Conservation (phyloP, 768 basidiomycete genomes). For the Pisolithus albus region DNA sequence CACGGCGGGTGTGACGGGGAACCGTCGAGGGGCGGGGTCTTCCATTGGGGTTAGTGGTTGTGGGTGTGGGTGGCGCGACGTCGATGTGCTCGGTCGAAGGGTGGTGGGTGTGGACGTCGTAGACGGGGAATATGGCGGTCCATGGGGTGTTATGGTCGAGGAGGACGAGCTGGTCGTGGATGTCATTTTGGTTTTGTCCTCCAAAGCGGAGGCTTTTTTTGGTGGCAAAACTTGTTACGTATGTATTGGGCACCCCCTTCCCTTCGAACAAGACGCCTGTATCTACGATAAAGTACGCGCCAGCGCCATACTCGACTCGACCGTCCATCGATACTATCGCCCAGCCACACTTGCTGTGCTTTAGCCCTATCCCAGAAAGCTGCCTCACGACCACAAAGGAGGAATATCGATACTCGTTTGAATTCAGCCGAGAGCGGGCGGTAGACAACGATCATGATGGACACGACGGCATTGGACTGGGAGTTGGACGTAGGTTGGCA, state of each 20-base stretch:
- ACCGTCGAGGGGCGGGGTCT: slow-evolving; percentile 47
- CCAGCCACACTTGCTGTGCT: too few relatives aligned
- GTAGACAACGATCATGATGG: not conserved
- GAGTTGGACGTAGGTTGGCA: slow-evolving; percentile 16
- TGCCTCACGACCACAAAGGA: too few relatives aligned
- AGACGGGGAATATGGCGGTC: slow-evolving; percentile 20
- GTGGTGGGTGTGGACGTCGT: slow-evolving; percentile 36
- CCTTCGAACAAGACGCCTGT: not conserved
- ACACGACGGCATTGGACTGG: slow-evolving; percentile 22
- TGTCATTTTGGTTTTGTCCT: slow-evolving; percentile 7
- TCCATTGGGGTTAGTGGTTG: slow-evolving; percentile 31
- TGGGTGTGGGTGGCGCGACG: slow-evolving; percentile 20
- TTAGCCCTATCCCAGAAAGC: too few relatives aligned
- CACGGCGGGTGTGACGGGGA: slow-evolving; percentile 79
- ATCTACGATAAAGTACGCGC: not conserved
- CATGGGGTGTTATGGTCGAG: slow-evolving; percentile 41
- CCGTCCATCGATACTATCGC: not conserved
- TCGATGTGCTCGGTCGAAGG: slow-evolving; percentile 39
- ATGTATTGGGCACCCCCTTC: too few relatives aligned
- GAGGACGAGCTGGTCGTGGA: slow-evolving; percentile 43
- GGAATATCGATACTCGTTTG: too few relatives aligned
- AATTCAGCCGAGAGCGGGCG: not conserved
- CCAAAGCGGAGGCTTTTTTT: not conserved
- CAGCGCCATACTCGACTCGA: not conserved
- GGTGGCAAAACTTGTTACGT: not conserved